Evolutionary conservation across 2,329 filamentous ascomycete species (phyloP).

Genomic region (Hypoxylon sp.): DNA sequence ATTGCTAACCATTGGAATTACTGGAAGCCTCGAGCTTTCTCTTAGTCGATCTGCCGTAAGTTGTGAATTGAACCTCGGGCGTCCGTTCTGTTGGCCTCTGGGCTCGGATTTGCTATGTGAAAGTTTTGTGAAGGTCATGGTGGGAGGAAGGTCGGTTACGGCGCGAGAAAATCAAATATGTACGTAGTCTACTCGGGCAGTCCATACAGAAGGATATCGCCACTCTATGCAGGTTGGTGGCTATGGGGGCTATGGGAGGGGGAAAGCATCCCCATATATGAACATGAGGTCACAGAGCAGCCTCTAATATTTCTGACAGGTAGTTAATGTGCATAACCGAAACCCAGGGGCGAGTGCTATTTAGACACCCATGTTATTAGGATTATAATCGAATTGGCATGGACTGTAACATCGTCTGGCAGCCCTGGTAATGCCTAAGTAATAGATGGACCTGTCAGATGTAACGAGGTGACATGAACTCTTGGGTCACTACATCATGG

Average conservation of each 20-base stretch:
- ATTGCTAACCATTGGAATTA: slow-evolving; percentile 54
- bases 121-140: slow-evolving; percentile 40
- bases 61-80: slow-evolving; percentile 61
- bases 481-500: slow-evolving; percentile 33
- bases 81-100: slow-evolving; percentile 36
- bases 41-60: slow-evolving; percentile 61
- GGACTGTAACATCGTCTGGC: neutral
- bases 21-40: slow-evolving; percentile 54
- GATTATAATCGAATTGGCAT: slow-evolving; percentile 10
- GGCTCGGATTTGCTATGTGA: slow-evolving; percentile 33
- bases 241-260: slow-evolving; percentile 27
- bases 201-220: slow-evolving; percentile 20
- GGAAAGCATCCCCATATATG: slow-evolving; percentile 20
- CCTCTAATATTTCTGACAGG: slow-evolving; percentile 23
- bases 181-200: slow-evolving; percentile 9
- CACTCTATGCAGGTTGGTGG: slow-evolving; percentile 25
- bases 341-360: slow-evolving; percentile 16
- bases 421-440: slow-evolving; percentile 10
- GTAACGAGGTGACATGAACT: slow-evolving; percentile 21
- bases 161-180: slow-evolving; percentile 5
- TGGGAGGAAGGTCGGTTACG: slow-evolving; percentile 14
- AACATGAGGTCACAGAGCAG: slow-evolving; percentile 42
- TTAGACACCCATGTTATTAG: neutral
- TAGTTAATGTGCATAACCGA: slow-evolving; percentile 6
- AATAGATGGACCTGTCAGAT: slow-evolving; percentile 3